Evolutionary conservation across 192 early-diverging fungal genomes (phyloP).

Genomic region (Kickxella alabastrina): DNA sequence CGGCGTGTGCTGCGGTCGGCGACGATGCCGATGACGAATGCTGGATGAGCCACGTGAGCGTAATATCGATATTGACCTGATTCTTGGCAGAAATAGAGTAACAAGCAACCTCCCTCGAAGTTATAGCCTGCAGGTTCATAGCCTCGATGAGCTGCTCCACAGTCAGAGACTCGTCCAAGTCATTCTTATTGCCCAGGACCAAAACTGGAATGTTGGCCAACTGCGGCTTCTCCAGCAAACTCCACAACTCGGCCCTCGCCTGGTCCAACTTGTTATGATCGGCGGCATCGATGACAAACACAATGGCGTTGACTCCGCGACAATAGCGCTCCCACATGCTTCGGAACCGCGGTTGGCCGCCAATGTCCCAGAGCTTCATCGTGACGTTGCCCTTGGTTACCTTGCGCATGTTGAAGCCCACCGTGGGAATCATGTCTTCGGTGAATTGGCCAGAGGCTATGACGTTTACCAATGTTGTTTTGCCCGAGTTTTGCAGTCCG

Average conservation of each 20-base stretch:
- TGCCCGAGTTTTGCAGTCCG: slow-evolving; percentile 83
- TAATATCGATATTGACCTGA: slow-evolving; percentile 95
- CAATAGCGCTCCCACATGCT: slow-evolving; percentile 94
- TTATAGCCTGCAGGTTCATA: slow-evolving; percentile 86
- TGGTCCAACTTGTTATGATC: slow-evolving; percentile 92
- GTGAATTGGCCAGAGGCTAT: slow-evolving; percentile 80
- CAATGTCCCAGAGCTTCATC: slow-evolving; percentile 99
- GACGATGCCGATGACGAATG: slow-evolving; percentile 48
- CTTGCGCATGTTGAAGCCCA: slow-evolving; percentile 99
- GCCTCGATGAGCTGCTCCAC: slow-evolving; percentile 88
- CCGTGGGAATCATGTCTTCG: slow-evolving; percentile 93
- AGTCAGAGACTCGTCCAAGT: slow-evolving; percentile 79
- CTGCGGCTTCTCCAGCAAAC: slow-evolving; percentile 88
- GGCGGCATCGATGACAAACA: slow-evolving; percentile 97
- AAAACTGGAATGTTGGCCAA: slow-evolving; percentile 93
- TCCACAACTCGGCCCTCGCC: slow-evolving; percentile 87
- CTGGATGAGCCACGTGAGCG: slow-evolving; percentile 95
- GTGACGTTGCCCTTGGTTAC: slow-evolving; percentile 89
- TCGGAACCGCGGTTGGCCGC: slow-evolving; percentile 94
- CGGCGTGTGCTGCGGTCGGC: no score
- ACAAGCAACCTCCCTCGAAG: slow-evolving; percentile 91
- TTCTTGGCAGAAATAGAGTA: slow-evolving; percentile 99
- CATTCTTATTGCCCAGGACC: slow-evolving; percentile 98
- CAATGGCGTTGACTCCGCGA: slow-evolving; percentile 95
- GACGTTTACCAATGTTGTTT: slow-evolving; percentile 82